Evolutionary conservation across 805 yeast species (phyloP), one percentile per base, ranked within the genome.

Genomic region (Kurtzmaniella fragi): DNA sequence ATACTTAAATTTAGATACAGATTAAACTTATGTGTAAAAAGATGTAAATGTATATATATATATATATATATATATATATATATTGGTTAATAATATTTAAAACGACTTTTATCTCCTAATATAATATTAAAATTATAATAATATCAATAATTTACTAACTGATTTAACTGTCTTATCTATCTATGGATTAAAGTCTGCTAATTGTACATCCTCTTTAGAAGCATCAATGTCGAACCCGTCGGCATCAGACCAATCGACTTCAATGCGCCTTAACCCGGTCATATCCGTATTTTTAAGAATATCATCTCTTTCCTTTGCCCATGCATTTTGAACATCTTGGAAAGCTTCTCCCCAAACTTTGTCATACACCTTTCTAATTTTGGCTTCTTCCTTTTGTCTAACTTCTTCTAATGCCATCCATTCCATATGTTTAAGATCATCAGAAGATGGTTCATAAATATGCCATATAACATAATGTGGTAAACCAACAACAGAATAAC

Each of bases 391-490:
- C 44, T 71, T 64, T 49, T 71, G 74, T 48, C 87, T 72, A 23
- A 74, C 68, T 55, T 84, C 93, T 60, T 84, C 91, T 54, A 80
- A 74, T 1, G 89, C 91, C 84, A 84, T 78, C 90, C 90, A 83
- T 53, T 82, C 90, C 90, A 84, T 83, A 53, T 72, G 77, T 42
- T 70, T 75, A 60, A 90, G 71, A 68, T 91, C 98, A 60, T 90
- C 97, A 17, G 82, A 78, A 14, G 95, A 84, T 17, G 98, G 98
- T 68, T 91, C 98, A 62, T 91, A 91, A 47, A 87, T 82, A 61
- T 89, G 96, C 98, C 98, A 91, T 40, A 91, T 84, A 27, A 88
- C 95, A 59, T 91, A 91, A 64, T 91, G 96, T 10, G 96, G 95
- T 50, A 91, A 71, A 0, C 98, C 98, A 44, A 82, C 74, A 17